phyloP scores from a whole-genome alignment of 345 rosid genomes.

The Leavenworthia alabamica region DNA sequence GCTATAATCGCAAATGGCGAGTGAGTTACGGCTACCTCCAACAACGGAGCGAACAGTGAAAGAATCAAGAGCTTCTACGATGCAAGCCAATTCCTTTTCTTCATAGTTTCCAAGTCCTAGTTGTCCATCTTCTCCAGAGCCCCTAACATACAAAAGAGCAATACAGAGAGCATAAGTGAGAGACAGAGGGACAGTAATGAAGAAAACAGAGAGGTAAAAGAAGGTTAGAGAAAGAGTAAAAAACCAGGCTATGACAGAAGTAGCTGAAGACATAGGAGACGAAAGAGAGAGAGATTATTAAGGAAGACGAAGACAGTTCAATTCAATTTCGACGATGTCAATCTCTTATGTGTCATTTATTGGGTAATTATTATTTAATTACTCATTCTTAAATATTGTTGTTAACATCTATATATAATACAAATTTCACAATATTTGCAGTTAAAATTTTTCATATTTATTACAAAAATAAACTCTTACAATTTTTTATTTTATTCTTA shows the following conservation, averaged over 20 bases:
- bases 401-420: no score
- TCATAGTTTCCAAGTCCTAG: slow-evolving; percentile 76
- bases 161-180: slow-evolving; percentile 7
- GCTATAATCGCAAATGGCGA: slow-evolving; percentile 93
- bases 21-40: slow-evolving; percentile 96
- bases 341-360: no score
- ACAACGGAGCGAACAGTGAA: slow-evolving; percentile 71
- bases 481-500: no score
- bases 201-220: slow-evolving; percentile 6
- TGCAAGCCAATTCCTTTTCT: slow-evolving; percentile 76
- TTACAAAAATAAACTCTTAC: no score
- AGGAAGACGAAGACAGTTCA: slow-evolving; percentile 9
- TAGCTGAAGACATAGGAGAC: slow-evolving; percentile 34
- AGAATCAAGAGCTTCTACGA: slow-evolving; percentile 62
- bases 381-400: no score
- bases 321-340: no score
- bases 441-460: no score
- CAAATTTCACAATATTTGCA: no score
- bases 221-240: background rate
- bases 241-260: slow-evolving; percentile 48
- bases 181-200: background rate
- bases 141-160: slow-evolving; percentile 41
- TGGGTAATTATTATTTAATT: no score
- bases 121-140: slow-evolving; percentile 97
- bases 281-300: background rate